Conservation (phyloP, 2,329 filamentous ascomycete species). For the Talaromyces marneffei region DNA sequence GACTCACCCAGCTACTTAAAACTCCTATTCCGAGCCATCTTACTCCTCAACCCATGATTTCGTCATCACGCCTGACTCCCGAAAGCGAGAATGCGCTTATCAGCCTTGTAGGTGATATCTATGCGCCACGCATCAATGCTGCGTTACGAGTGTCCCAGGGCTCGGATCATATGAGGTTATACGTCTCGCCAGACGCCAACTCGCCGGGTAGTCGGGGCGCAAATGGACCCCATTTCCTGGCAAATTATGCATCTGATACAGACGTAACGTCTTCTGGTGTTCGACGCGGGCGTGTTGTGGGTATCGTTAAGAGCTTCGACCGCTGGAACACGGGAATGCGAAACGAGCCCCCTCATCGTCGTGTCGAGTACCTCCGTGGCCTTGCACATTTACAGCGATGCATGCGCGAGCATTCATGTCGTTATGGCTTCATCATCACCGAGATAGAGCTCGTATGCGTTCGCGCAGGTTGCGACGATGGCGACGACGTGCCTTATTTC, state of each 20-base stretch:
- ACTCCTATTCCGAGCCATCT: constrained; percentile 51
- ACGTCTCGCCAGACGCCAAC: constrained; percentile 35
- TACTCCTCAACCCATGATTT: constrained; percentile 18
- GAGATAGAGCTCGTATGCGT: constrained; percentile 93
- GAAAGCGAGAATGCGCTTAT: constrained; percentile 74
- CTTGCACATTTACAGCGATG: constrained; percentile 79
- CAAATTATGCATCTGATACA: constrained; percentile 49
- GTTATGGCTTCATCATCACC: constrained; percentile 93
- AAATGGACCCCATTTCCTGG: constrained; percentile 48
- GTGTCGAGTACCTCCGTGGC: constrained; percentile 81
- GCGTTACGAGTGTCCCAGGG: constrained; percentile 72
- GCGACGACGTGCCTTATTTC: constrained; percentile 65
- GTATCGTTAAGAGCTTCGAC: constrained; percentile 86
- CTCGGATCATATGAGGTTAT: constrained; percentile 51
- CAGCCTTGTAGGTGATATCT: constrained; percentile 68
- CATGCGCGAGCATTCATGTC: constrained; percentile 89
- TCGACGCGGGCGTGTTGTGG: constrained; percentile 62
- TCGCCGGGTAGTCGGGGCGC: constrained; percentile 34
- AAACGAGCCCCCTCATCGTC: constrained; percentile 73
- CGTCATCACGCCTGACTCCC: constrained; percentile 50
- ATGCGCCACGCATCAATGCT: constrained; percentile 80
- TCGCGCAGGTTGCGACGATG: constrained; percentile 63
- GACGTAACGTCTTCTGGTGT: constrained; percentile 45
- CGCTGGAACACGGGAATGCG: constrained; percentile 96
- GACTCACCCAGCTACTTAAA: constrained; percentile 65